These are phyloP conservation scores for Penicillium thymicola DNA, from an alignment of 2,329 filamentous ascomycete species.

Conservation along the genomic window DNA sequence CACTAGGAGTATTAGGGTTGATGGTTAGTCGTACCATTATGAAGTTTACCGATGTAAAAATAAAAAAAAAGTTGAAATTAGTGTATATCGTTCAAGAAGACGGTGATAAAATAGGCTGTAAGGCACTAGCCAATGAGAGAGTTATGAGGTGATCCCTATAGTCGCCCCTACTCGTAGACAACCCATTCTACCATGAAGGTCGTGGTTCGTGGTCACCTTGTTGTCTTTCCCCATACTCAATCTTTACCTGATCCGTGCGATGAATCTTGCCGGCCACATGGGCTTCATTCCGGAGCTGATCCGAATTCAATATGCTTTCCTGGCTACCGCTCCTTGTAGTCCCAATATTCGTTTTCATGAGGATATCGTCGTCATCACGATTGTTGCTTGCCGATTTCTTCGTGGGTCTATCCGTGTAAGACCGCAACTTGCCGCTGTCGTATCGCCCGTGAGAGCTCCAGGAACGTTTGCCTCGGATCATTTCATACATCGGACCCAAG, in stretches of 20 bases:
- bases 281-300: background rate
- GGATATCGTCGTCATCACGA: background rate
- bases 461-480: constrained; percentile 19
- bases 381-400: background rate
- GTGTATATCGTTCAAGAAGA: too few species aligned
- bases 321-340: constrained; percentile 7
- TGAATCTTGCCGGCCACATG: constrained; percentile 16
- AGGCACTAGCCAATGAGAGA: too few species aligned
- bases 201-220: background rate
- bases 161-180: too few species aligned
- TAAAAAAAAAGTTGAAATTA: too few species aligned
- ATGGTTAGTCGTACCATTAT: too few species aligned
- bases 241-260: constrained; percentile 20
- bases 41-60: too few species aligned
- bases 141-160: too few species aligned
- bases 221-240: constrained; percentile 17
- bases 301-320: constrained; percentile 19
- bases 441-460: constrained; percentile 15
- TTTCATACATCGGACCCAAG: constrained; percentile 32
- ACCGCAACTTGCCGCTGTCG: background rate
- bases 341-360: background rate
- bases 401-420: background rate
- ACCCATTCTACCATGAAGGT: background rate
- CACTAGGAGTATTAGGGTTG: too few species aligned
- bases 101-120: too few species aligned